These are phyloP conservation scores for Trichoderma sp. DNA, from an alignment of 2,329 filamentous ascomycete species.

Conservation along the genomic window DNA sequence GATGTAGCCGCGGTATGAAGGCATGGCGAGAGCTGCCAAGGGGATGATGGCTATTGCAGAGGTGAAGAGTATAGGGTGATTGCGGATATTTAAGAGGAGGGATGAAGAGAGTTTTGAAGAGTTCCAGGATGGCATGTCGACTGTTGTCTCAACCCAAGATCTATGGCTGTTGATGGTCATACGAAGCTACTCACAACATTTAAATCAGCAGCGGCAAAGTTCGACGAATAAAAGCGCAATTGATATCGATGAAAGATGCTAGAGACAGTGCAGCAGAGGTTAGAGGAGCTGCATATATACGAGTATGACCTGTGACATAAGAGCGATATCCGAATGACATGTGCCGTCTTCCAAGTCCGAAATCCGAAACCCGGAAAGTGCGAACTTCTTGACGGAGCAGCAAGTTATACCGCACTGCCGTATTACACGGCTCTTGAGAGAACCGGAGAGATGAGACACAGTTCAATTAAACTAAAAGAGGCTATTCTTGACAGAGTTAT, in stretches of 20 bases:
- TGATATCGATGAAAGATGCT: not conserved
- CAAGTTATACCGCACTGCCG: not conserved
- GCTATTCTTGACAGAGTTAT: not conserved
- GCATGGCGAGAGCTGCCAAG: slow-evolving; percentile 27
- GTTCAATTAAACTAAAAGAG: not conserved
- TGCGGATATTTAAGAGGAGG: not conserved
- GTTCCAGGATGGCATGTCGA: not conserved
- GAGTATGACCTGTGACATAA: not conserved
- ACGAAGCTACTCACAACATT: not conserved
- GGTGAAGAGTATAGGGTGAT: not conserved
- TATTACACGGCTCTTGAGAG: not conserved
- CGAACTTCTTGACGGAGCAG: not conserved
- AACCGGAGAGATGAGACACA: not conserved
- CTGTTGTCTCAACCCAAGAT: not conserved
- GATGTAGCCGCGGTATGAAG: slow-evolving; percentile 43
- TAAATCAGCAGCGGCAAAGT: rapidly evolving
- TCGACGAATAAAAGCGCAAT: not conserved
- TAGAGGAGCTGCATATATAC: not conserved
- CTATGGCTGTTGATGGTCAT: not conserved
- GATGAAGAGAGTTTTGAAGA: not conserved
- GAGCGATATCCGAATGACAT: not conserved
- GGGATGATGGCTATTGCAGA: slow-evolving; percentile 7
- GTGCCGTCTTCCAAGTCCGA: not conserved
- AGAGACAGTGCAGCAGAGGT: not conserved
- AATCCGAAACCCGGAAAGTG: not conserved